Evolutionary conservation across 2,329 filamentous ascomycete species (phyloP).

Genomic region (Colletotrichum sp.): DNA sequence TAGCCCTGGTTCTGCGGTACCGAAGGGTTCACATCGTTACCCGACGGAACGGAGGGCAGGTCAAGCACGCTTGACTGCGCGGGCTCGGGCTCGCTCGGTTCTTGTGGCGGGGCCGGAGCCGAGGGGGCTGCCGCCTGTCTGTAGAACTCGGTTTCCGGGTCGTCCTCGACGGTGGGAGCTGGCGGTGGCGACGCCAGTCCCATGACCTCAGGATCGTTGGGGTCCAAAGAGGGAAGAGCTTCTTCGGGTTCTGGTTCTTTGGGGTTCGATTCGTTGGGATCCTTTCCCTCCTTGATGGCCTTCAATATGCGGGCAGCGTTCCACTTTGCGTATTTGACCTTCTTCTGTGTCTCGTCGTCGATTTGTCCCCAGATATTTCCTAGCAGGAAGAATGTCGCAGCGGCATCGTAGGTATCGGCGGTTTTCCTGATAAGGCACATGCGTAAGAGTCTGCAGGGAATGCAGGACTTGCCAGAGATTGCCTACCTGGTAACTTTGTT

Average conservation of each 20-base stretch:
- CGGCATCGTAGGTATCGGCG: slow-evolving; percentile 90
- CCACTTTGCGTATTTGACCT: slow-evolving; percentile 97
- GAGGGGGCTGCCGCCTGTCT: slow-evolving; percentile 27
- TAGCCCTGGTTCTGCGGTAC: slow-evolving; percentile 31
- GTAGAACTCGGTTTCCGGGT: slow-evolving; percentile 44
- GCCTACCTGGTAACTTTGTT: slow-evolving; percentile 75
- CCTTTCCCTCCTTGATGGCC: slow-evolving; percentile 87
- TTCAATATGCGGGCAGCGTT: slow-evolving; percentile 90
- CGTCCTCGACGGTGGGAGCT: slow-evolving; percentile 58
- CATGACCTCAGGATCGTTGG: slow-evolving; percentile 69
- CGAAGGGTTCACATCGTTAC: slow-evolving; percentile 4
- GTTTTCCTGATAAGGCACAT: slow-evolving; percentile 68
- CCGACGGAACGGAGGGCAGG: slow-evolving; percentile 18
- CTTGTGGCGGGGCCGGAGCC: slow-evolving; percentile 25
- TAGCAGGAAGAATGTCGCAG: slow-evolving; percentile 90
- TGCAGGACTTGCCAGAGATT: background rate
- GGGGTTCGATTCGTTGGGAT: slow-evolving; percentile 92
- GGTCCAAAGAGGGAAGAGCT: slow-evolving; percentile 56
- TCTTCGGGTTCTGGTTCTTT: slow-evolving; percentile 56
- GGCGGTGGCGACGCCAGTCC: slow-evolving; percentile 45
- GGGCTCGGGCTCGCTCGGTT: slow-evolving; percentile 21
- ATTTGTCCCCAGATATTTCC: slow-evolving; percentile 81
- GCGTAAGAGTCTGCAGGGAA: background rate
- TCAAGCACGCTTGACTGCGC: slow-evolving; percentile 3
- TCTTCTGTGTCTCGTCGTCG: slow-evolving; percentile 78